These are phyloP conservation scores for Solanum megistacrolobum DNA, from an alignment of 257 asterid species.

Conservation along the genomic window DNA sequence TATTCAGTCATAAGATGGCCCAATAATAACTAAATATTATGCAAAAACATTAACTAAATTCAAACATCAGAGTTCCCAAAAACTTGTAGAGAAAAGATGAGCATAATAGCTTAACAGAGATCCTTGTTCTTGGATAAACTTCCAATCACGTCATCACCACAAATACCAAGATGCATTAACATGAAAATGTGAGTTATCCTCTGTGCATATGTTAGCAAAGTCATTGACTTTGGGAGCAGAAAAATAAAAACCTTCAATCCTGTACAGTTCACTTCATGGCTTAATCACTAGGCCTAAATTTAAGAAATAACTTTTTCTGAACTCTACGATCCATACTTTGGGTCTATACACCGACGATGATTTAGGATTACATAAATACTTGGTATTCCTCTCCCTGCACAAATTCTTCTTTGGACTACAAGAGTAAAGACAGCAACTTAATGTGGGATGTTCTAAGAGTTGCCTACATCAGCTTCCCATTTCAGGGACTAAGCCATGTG, in stretches of 20 bases:
- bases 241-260: not conserved
- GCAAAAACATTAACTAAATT: not conserved
- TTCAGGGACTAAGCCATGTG: not conserved
- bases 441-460: not conserved
- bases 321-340: not conserved
- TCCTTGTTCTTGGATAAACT: not conserved
- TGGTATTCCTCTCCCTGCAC: not conserved
- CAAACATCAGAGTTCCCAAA: not conserved
- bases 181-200: not conserved
- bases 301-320: not conserved
- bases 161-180: not conserved
- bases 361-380: not conserved
- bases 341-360: not conserved
- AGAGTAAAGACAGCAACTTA: not conserved
- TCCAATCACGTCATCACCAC: not conserved
- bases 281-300: not conserved
- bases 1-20: not conserved
- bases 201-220: not conserved
- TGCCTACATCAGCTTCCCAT: not conserved
- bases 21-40: not conserved
- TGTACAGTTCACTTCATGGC: not conserved
- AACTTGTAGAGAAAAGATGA: not conserved
- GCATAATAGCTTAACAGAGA: not conserved
- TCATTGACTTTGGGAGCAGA: not conserved
- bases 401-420: not conserved